These are phyloP conservation scores for Cytospora mali DNA, from an alignment of 2,329 filamentous ascomycete genomes.

Conservation along the genomic window DNA sequence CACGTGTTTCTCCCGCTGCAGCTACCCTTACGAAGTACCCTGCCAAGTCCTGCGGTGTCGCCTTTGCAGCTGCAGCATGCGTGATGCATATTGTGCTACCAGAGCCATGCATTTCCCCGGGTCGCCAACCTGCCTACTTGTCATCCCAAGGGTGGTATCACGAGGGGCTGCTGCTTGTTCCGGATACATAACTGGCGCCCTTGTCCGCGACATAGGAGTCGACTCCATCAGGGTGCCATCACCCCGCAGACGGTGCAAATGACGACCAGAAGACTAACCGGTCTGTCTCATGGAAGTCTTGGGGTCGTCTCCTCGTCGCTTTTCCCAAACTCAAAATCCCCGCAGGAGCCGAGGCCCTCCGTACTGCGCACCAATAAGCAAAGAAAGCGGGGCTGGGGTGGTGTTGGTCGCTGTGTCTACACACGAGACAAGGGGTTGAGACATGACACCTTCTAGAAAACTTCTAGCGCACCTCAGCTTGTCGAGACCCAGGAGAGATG, in stretches of 20 bases:
- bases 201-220: neutral
- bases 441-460: conserved; percentile 17
- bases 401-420: neutral
- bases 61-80: conserved; percentile 12
- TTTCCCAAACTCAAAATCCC: neutral
- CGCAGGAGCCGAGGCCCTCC: neutral
- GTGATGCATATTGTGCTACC: neutral
- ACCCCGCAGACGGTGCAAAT: neutral
- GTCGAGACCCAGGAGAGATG: neutral
- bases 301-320: neutral
- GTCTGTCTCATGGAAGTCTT: neutral
- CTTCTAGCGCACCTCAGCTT: conserved; percentile 7
- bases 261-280: neutral
- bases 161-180: neutral
- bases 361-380: neutral
- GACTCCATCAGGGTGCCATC: conserved; percentile 3
- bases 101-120: neutral
- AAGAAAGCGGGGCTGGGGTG: neutral
- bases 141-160: neutral
- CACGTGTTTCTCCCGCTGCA: conserved; percentile 16
- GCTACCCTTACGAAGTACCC: conserved; percentile 10
- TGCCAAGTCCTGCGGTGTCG: conserved; percentile 9
- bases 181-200: too few relatives aligned
- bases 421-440: neutral
- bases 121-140: neutral